Conservation (phyloP, 2,329 filamentous ascomycete genomes). For the Tolypocladium paradoxum region DNA sequence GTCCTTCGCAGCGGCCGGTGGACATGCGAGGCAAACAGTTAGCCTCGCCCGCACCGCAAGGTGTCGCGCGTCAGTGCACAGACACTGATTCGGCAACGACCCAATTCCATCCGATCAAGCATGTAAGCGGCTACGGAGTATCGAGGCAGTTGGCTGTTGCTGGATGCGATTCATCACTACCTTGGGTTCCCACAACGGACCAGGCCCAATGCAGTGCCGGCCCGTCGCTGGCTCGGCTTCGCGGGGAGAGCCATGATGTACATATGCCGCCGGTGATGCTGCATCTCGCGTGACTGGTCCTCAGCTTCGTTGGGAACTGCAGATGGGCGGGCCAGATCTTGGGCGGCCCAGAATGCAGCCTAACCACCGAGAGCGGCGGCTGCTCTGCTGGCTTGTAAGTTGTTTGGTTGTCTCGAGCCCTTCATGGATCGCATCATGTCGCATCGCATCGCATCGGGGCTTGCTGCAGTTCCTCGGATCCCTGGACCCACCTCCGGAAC, state of each 20-base stretch:
- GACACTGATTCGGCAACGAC: background rate
- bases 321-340: constrained; percentile 5
- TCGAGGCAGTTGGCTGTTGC: background rate
- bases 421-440: constrained; percentile 2
- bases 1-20: background rate
- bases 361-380: background rate
- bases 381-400: background rate
- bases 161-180: background rate
- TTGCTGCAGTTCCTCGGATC: constrained; percentile 1
- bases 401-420: background rate
- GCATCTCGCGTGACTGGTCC: constrained; percentile 5
- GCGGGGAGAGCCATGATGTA: background rate
- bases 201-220: background rate
- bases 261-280: constrained; percentile 1
- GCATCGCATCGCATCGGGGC: constrained; percentile 3
- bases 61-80: constrained; percentile 1
- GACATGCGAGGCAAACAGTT: background rate
- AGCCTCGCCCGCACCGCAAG: constrained; percentile 2
- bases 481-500: constrained; percentile 1
- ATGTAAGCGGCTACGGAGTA: no score
- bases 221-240: background rate
- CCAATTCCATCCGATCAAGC: background rate
- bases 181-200: background rate
- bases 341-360: background rate
- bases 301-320: constrained; percentile 1